A percentile compares a stretch with the other conserved stretches of the same genome.
phyloP scores from a whole-genome alignment of 805 yeast species.

The Gaillardinia entomophila region DNA sequence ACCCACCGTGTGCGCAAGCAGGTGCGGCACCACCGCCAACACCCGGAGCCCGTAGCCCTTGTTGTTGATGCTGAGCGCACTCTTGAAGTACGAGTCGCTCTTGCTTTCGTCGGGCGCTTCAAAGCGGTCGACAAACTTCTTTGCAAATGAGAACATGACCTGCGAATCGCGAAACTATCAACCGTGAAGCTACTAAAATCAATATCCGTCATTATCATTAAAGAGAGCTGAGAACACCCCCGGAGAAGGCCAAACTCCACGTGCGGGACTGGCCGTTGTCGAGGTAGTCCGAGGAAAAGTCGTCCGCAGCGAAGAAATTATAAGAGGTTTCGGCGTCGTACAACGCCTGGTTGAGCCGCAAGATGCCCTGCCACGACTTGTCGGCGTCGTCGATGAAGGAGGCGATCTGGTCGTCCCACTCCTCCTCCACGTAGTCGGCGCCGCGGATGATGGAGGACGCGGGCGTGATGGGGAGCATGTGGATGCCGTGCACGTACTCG shows the following conservation, averaged over 20 bases:
- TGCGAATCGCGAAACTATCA: not conserved
- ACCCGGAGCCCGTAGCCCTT: conserved; percentile 38
- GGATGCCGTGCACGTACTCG: conserved; percentile 20
- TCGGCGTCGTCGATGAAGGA: conserved; percentile 35
- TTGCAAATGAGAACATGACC: conserved; percentile 40
- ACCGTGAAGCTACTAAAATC: not conserved
- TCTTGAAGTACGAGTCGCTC: conserved; percentile 31
- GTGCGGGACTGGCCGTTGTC: conserved; percentile 62
- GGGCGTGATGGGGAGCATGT: conserved; percentile 21
- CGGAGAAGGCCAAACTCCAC: conserved; percentile 57
- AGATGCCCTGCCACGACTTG: conserved; percentile 63
- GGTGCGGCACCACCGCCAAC: conserved; percentile 31
- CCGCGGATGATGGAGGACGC: conserved; percentile 15
- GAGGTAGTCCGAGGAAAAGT: conserved; percentile 32
- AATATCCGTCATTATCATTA: not conserved
- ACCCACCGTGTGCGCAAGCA: conserved; percentile 26
- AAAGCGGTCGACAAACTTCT: conserved; percentile 34
- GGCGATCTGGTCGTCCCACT: conserved; percentile 15
- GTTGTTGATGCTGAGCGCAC: conserved; percentile 26
- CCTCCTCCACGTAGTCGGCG: conserved; percentile 14
- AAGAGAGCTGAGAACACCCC: conserved; percentile 30
- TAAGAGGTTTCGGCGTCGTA: conserved; percentile 45
- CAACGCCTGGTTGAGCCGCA: conserved; percentile 40
- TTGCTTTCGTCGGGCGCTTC: conserved; percentile 19
- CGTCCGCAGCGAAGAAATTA: conserved; percentile 43